phyloP scores from a whole-genome alignment of 257 asterid species.

The Catharanthus roseus region DNA sequence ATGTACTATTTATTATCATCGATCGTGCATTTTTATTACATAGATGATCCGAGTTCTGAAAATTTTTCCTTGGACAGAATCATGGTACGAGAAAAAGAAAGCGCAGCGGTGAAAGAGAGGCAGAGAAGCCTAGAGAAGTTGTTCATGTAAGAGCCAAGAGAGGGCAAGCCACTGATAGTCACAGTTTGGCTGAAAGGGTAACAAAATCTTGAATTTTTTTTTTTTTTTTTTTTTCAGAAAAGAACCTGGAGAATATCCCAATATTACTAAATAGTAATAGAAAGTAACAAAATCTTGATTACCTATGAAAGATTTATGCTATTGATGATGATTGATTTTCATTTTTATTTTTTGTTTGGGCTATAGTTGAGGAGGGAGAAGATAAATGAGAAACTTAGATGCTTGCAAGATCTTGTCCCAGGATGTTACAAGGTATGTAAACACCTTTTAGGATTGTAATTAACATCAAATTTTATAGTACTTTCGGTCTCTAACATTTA shows the following conservation, averaged over 20 bases:
- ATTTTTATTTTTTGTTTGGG: too few relatives aligned
- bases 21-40: neutral
- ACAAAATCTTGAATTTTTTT: too few relatives aligned
- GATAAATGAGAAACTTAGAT: constrained; percentile 80
- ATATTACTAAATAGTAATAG: too few relatives aligned
- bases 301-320: neutral
- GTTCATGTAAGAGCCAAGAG: constrained; percentile 98
- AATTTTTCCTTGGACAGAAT: constrained; percentile 23
- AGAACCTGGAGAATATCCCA: too few relatives aligned
- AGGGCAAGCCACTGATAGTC: constrained; percentile 98
- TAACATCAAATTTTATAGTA: too few relatives aligned
- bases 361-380: constrained; percentile 75
- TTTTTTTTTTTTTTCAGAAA: too few relatives aligned
- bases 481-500: too few relatives aligned
- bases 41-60: neutral
- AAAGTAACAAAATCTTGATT: too few relatives aligned
- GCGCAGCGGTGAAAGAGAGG: constrained; percentile 38
- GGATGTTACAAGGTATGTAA: constrained; percentile 80
- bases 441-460: too few relatives aligned
- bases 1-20: constrained; percentile 10
- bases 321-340: neutral
- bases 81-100: constrained; percentile 64
- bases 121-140: constrained; percentile 66
- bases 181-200: constrained; percentile 91
- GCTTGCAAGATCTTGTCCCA: constrained; percentile 92